Percentiles rank a stretch among this genome's conserved stretches.
Evolutionary conservation across 1,284 basidiomycete species (phyloP).

Genomic region (Leccinum pachyderme): DNA sequence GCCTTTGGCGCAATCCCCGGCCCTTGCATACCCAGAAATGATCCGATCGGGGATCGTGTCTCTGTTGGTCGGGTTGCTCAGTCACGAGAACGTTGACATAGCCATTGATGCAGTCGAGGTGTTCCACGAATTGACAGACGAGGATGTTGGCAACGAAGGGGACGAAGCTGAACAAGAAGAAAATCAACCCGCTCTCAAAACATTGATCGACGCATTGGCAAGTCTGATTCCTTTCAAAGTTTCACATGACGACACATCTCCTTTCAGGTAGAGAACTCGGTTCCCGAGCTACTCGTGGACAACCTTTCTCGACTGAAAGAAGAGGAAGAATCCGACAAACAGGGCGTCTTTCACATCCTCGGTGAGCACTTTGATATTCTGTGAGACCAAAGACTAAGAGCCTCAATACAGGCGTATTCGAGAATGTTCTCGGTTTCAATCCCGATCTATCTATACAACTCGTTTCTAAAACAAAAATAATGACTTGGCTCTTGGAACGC

Average conservation of each 20-base stretch:
- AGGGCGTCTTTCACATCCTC: constrained; percentile 90
- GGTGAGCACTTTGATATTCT: constrained; percentile 40
- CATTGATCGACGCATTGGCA: constrained; percentile 74
- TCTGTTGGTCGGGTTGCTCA: constrained; percentile 79
- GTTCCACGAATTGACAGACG: constrained; percentile 93
- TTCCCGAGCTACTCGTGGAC: constrained; percentile 87
- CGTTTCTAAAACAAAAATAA: constrained; percentile 69
- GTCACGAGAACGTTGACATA: constrained; percentile 93
- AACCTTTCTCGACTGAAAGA: constrained; percentile 85
- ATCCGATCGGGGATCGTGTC: constrained; percentile 71
- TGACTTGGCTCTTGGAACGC: constrained; percentile 82
- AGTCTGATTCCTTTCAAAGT: constrained; percentile 28
- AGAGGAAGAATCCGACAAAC: constrained; percentile 81
- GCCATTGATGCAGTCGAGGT: constrained; percentile 90
- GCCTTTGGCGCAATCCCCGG: constrained; percentile 86
- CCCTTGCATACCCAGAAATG: constrained; percentile 86
- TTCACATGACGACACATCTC: neutral
- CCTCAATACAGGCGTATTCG: constrained; percentile 74
- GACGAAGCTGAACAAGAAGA: constrained; percentile 67
- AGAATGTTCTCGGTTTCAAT: constrained; percentile 88
- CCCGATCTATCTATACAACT: constrained; percentile 71
- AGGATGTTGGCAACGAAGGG: constrained; percentile 83
- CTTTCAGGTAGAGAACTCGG: constrained; percentile 71
- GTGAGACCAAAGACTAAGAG: constrained; percentile 3
- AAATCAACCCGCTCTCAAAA: constrained; percentile 69